Evolutionary conservation across 306 rosid species (phyloP), one percentile per base, ranked within the genome.

Genomic region (Vigna mungo): DNA sequence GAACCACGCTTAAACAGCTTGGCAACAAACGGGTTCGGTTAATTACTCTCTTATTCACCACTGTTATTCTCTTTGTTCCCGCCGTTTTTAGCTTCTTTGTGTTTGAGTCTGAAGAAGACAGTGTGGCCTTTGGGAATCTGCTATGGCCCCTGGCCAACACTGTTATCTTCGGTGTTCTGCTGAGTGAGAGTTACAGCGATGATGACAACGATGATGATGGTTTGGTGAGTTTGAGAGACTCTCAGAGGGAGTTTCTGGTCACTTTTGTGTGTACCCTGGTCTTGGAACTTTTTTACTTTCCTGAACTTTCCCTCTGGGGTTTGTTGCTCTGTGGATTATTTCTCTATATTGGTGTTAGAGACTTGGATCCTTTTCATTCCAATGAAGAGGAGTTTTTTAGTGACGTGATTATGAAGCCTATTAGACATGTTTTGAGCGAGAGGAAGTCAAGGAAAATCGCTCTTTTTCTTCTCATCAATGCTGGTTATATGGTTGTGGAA

Each of bases 391-490:
- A 68, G 23, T 85, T 86, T 1, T 80, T 82, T 11, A 68, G 72
- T 61, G 75, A 83, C 34, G 75, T 81, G 49, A 68, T 92, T 82
- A 88, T 90, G 98, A 93, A 85, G 84, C 96, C 97, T 25, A 25
- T 90, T 10, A 83, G 78, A 51, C 98, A 93, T 83, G 86, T 93
- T 70, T 84, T 91, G 88, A 90, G 96, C 2, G 97, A 94, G 90
- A 92, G 97, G 88, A 94, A 92, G 52, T 92, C 97, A 0, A 78
- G 98, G 4, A 94, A 94, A 71, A 94, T 94, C 21, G 98, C 98
- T 0, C 89, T 94, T 53, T 94, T 94, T 78, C 98, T 94, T 25
- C 61, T 94, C 82, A 92, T 94, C 82, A 93, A 93, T 75, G 72
- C 98, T 7, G 96, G 74, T 0, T 93, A 93, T 82, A 93, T 93